Evolutionary conservation across 306 rosid species (phyloP).

Genomic region (Lathyrus tuberosus): DNA sequence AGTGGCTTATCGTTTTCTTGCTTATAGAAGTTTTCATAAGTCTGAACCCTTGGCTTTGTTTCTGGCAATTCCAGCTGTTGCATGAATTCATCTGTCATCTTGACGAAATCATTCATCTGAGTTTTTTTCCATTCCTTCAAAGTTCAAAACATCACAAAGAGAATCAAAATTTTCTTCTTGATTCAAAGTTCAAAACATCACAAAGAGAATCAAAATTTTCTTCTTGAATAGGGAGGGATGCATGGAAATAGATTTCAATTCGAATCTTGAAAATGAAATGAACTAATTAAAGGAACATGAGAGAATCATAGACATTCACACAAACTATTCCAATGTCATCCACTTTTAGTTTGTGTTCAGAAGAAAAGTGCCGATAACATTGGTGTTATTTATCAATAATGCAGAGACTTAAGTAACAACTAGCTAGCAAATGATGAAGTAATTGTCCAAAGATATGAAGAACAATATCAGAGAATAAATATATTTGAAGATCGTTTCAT

Average conservation of each 20-base stretch:
- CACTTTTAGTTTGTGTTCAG: too few species aligned
- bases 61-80: slow-evolving; percentile 71
- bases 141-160: slow-evolving; percentile 32
- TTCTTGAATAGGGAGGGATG: slow-evolving; percentile 10
- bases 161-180: slow-evolving; percentile 8
- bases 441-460: too few species aligned
- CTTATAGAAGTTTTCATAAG: slow-evolving; percentile 65
- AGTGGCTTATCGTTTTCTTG: slow-evolving; percentile 49
- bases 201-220: slow-evolving; percentile 19
- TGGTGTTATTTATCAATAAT: too few species aligned
- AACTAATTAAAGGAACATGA: too few species aligned
- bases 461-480: too few species aligned
- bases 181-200: slow-evolving; percentile 38
- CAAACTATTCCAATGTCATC: too few species aligned
- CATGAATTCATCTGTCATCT: slow-evolving; percentile 66
- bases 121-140: slow-evolving; percentile 73
- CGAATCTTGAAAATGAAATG: too few species aligned
- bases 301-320: too few species aligned
- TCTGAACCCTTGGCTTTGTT: slow-evolving; percentile 72
- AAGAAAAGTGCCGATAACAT: too few species aligned
- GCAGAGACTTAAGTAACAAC: too few species aligned
- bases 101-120: slow-evolving; percentile 67
- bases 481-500: too few species aligned
- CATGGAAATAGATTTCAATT: slow-evolving; percentile 6
- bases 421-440: too few species aligned